Percentiles rank a stretch among this genome's conserved stretches.
Evolutionary conservation across 1,139 yeast genomes (phyloP).

Genomic region (Sugiyamaella castrensis): DNA sequence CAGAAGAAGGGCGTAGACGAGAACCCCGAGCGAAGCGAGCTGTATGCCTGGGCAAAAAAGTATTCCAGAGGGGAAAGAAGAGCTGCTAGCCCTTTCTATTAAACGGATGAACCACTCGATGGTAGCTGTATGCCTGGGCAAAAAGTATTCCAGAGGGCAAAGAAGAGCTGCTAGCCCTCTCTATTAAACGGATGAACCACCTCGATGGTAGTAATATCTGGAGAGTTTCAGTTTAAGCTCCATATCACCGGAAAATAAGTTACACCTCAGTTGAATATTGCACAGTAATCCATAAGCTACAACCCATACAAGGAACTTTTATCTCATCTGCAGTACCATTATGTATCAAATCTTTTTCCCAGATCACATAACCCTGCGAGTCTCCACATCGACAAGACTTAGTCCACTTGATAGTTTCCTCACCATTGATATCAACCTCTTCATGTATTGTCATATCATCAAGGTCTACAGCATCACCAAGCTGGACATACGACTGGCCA

Average conservation of each 20-base stretch:
- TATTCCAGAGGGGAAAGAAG: too few species aligned
- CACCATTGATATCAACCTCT: conserved; percentile 24
- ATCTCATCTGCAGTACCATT: conserved; percentile 58
- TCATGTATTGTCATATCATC: conserved; percentile 46
- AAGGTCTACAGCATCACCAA: conserved; percentile 58
- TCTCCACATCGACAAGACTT: conserved; percentile 68
- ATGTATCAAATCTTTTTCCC: conserved; percentile 57
- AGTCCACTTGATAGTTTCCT: conserved; percentile 41
- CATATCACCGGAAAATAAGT: not conserved
- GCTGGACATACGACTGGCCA: conserved; percentile 25
- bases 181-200: too few species aligned
- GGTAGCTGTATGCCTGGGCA: too few species aligned
- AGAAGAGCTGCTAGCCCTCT: too few species aligned
- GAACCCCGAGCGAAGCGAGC: too few species aligned
- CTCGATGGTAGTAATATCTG: too few species aligned
- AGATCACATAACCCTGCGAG: conserved; percentile 51
- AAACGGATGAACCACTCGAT: too few species aligned
- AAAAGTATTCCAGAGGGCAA: too few species aligned
- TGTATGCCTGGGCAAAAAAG: too few species aligned
- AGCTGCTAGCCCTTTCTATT: too few species aligned
- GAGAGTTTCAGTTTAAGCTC: not conserved
- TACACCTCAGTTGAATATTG: conserved; percentile 47
- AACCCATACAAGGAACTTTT: conserved; percentile 71
- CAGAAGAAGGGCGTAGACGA: too few species aligned
- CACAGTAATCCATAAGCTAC: conserved; percentile 82